Conservation (phyloP, 2,329 filamentous ascomycete genomes). For the Beauveria varroae region DNA sequence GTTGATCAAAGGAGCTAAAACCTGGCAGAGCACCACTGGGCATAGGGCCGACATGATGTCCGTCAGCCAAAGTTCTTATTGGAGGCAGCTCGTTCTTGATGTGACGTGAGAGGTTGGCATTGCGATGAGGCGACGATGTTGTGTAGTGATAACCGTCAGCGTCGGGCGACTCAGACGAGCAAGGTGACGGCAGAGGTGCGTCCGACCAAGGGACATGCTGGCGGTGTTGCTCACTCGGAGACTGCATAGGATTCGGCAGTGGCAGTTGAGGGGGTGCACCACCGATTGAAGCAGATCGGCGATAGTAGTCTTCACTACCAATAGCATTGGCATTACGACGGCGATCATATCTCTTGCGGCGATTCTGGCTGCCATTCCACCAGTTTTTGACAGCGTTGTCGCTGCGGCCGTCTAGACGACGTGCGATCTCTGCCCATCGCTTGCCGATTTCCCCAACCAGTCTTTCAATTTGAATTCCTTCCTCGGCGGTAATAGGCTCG, state of each 20-base stretch:
- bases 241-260: constrained; percentile 15
- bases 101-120: constrained; percentile 27
- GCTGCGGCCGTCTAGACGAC: constrained; percentile 72
- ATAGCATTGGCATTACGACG: constrained; percentile 24
- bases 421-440: constrained; percentile 88
- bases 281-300: background rate
- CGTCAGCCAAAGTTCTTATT: constrained; percentile 15
- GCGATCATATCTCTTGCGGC: constrained; percentile 49
- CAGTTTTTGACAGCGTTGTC: constrained; percentile 97
- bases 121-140: constrained; percentile 48
- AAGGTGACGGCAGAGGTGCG: constrained; percentile 29
- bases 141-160: constrained; percentile 64
- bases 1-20: constrained; percentile 16
- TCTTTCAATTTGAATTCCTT: constrained; percentile 66
- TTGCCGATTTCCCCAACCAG: constrained; percentile 74
- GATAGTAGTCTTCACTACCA: constrained; percentile 9
- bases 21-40: constrained; percentile 20
- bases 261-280: constrained; percentile 15
- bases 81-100: constrained; percentile 37
- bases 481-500: constrained; percentile 62
- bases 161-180: constrained; percentile 41
- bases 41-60: background rate
- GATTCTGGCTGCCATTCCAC: constrained; percentile 93
- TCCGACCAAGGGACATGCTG: constrained; percentile 21
- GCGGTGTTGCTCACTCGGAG: constrained; percentile 15